A percentile compares a stretch with the other conserved stretches of the same genome.
phyloP scores from a whole-genome alignment of 2,329 filamentous ascomycete species.

The Plectosphaerella sp. region DNA sequence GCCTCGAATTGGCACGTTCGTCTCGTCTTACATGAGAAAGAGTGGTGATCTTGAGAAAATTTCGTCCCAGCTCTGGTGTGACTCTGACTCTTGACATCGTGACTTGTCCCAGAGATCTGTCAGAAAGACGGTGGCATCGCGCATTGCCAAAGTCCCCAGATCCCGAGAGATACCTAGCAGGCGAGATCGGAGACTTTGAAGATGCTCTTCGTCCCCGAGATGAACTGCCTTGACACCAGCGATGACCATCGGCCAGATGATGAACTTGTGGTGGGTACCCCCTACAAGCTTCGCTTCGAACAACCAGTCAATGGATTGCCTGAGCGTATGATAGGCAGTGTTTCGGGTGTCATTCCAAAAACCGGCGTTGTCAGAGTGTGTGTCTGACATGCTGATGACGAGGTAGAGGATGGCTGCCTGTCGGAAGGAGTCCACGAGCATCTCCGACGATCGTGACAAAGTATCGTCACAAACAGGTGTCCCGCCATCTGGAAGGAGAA shows the following conservation, averaged over 20 bases:
- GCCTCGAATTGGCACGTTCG: too few species aligned
- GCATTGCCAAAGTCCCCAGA: background rate
- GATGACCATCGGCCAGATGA: constrained; percentile 1
- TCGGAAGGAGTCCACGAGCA: background rate
- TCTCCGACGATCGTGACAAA: background rate
- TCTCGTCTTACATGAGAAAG: background rate
- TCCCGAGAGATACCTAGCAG: background rate
- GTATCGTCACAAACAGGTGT: background rate
- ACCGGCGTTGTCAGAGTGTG: too few species aligned
- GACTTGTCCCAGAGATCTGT: background rate
- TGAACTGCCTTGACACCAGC: background rate
- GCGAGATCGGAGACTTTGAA: background rate
- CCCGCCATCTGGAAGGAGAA: background rate
- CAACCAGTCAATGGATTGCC: background rate
- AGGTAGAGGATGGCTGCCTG: background rate
- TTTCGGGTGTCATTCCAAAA: background rate
- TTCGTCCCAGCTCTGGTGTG: background rate
- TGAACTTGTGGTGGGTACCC: background rate
- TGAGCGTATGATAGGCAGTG: background rate
- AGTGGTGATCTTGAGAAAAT: background rate
- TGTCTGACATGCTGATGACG: too few species aligned
- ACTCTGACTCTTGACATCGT: background rate
- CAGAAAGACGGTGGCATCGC: background rate
- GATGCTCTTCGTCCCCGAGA: background rate
- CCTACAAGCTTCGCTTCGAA: background rate